phyloP scores from a whole-genome alignment of 2,329 filamentous ascomycete species.

The Ascochyta viciae-villosae region DNA sequence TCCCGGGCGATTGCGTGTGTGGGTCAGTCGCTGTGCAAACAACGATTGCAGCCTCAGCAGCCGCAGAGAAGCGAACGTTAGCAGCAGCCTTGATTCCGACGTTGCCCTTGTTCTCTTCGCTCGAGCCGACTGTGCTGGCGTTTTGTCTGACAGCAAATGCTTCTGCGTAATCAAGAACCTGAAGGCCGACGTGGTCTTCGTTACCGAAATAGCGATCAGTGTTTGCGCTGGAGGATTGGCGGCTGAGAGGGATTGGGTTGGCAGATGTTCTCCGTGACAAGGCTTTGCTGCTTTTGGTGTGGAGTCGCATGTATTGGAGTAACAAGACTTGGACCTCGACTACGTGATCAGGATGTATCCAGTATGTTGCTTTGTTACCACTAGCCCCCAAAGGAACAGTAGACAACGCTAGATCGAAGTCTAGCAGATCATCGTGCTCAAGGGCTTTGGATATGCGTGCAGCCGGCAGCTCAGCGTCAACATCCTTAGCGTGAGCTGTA shows the following conservation, averaged over 20 bases:
- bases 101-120: conserved; percentile 42
- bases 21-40: conserved; percentile 27
- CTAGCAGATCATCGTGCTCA: conserved; percentile 51
- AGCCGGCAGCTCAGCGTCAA: conserved; percentile 33
- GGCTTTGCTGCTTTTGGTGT: conserved; percentile 31
- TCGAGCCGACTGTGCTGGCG: conserved; percentile 53
- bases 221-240: conserved; percentile 34
- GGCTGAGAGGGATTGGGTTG: conserved; percentile 32
- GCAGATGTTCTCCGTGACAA: conserved; percentile 28
- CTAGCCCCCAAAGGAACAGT: conserved; percentile 55
- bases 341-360: conserved; percentile 62
- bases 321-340: conserved; percentile 62
- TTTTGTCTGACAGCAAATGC: conserved; percentile 56
- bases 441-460: conserved; percentile 49
- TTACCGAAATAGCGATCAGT: conserved; percentile 36
- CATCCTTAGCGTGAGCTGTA: conserved; percentile 17
- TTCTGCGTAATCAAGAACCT: conserved; percentile 58
- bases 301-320: conserved; percentile 57
- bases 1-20: conserved; percentile 19
- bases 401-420: conserved; percentile 59
- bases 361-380: conserved; percentile 59
- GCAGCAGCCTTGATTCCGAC: conserved; percentile 42
- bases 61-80: conserved; percentile 45
- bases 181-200: conserved; percentile 50
- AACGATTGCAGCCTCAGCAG: conserved; percentile 42